Evolutionary conservation across 345 rosid species (phyloP), one percentile per base, ranked within the genome.

Genomic region (Citrus glauca): DNA sequence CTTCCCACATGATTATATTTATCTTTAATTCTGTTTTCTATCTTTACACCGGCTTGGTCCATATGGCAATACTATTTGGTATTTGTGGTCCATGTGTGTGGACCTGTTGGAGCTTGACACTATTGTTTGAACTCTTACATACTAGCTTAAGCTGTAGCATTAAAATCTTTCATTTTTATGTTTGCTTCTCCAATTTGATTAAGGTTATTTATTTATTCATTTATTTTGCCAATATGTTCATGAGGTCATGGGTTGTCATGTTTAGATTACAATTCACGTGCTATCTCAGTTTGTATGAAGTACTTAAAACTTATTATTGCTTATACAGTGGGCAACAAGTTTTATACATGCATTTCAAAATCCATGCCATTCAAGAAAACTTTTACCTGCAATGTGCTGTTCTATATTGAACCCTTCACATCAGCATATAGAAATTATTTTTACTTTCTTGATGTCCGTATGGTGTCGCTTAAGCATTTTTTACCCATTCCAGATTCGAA

Each of bases 401-500:
- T 65, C 25, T 20, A 55, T 55, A 33, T 11, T 24, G 35, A 33
- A 62, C 55, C 28, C 28, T 66, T 40, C 45, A 20, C 48, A 45
- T 40, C n/a, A 14, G 66, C 2, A 3, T 56, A 55, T 27, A 28
- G 17, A 64, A 24, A 10, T 42, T 48, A n/a, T 53, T 72, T 66
- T 45, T 9, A 25, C 63, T 6, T 4, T 50, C 37, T 8, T 68
- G 37, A 22, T 68, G 14, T 19, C 14, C 25, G 16, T 17, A 59
- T 74, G 70, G 38, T 14, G 32, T 62, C 50, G 33, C 55, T 45
- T 28, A 73, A 42, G 78, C 69, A 35, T 81, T 67, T 68, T 77
- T n/a, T 72, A 17, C 74, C 65, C 37, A 30, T 76, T 77, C 57
- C 88, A 97, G 99, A 97, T 97, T 85, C 99, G 97, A 77, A 94